Conservation (phyloP, 129 eudicot genomes). For the Lactuca sativa region DNA sequence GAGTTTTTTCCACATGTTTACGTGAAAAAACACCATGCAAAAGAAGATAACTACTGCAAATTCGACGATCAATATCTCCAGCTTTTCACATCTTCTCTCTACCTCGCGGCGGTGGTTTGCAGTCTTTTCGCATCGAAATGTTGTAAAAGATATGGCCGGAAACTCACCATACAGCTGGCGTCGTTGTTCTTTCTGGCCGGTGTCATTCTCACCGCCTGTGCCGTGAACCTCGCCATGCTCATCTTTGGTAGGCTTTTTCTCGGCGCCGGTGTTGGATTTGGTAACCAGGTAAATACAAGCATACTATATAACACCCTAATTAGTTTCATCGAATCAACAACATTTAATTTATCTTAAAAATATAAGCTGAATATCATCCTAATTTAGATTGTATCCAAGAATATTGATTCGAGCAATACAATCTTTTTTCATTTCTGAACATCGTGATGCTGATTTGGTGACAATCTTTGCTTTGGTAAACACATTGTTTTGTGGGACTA, state of each 20-base stretch:
- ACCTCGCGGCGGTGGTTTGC: slow-evolving; percentile 54
- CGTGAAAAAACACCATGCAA: slow-evolving; percentile 43
- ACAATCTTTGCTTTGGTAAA: not conserved
- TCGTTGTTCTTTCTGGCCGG: slow-evolving; percentile 53
- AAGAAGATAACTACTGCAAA: slow-evolving; percentile 64
- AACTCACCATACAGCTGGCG: slow-evolving; percentile 49
- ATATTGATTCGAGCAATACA: no score
- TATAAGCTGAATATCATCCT: no score
- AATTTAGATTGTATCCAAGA: no score
- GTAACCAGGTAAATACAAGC: slow-evolving; percentile 56
- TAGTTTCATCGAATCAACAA: not conserved
- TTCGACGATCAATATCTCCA: slow-evolving; percentile 56
- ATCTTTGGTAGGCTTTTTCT: slow-evolving; percentile 56
- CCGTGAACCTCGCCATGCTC: slow-evolving; percentile 47
- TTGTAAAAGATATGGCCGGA: slow-evolving; percentile 49
- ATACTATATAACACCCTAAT: not conserved
- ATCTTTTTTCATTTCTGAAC: no score
- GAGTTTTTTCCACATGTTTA: slow-evolving; percentile 58
- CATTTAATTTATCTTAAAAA: not conserved
- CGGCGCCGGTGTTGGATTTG: slow-evolving; percentile 71
- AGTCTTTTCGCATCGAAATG: slow-evolving; percentile 47
- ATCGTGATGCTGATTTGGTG: not conserved
- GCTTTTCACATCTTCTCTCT: slow-evolving; percentile 70
- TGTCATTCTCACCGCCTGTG: slow-evolving; percentile 33
- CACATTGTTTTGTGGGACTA: not conserved